Conservation (phyloP, 257 asterid species). For the Solanum sejunctum region DNA sequence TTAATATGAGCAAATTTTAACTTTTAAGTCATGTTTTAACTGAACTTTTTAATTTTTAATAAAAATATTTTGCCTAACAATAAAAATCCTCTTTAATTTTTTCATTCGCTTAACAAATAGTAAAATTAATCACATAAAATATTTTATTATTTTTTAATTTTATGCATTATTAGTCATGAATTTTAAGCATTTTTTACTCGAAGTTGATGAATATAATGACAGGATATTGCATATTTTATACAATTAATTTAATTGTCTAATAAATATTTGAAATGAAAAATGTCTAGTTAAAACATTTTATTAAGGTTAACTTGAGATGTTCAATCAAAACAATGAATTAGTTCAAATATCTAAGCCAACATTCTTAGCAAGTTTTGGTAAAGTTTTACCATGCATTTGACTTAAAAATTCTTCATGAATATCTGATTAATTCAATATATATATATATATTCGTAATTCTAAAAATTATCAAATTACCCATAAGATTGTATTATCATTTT, state of each 20-base stretch:
- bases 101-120: accelerated
- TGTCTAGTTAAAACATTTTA: too few species aligned
- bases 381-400: too few species aligned
- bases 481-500: too few species aligned
- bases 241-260: not conserved
- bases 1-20: too few species aligned
- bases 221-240: not conserved
- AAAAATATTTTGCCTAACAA: not conserved
- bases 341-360: not conserved
- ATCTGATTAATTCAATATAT: too few species aligned
- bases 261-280: too few species aligned
- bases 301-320: too few species aligned
- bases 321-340: too few species aligned
- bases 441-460: too few species aligned
- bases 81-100: not conserved
- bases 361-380: too few species aligned
- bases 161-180: not conserved
- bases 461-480: too few species aligned
- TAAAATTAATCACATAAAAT: not conserved
- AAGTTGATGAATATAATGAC: not conserved
- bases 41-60: not conserved
- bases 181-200: not conserved
- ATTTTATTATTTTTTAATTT: not conserved
- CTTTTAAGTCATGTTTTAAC: not conserved
- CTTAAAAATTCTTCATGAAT: too few species aligned